phyloP scores from a whole-genome alignment of 495 filamentous ascomycete species.

The Aspergillus olivimuriae region DNA sequence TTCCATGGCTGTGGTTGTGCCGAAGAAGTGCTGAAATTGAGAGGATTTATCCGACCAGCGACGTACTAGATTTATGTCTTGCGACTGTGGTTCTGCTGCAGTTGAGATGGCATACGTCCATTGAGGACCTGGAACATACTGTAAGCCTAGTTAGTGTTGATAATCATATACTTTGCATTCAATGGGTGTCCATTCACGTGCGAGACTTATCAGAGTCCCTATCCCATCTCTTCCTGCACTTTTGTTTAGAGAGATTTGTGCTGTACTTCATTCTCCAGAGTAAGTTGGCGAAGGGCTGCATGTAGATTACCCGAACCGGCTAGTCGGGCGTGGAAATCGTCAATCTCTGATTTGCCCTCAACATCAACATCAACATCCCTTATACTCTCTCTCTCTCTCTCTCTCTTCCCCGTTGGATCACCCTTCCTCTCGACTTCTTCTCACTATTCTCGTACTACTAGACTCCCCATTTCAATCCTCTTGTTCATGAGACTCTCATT shows the following conservation, averaged over 20 bases:
- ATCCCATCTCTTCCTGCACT: background rate
- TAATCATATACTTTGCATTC: no score
- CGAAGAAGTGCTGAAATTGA: constrained; percentile 73
- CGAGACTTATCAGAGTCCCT: background rate
- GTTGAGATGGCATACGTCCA: constrained; percentile 43
- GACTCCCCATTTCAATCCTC: no score
- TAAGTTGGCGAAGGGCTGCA: no score
- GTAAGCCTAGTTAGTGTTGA: background rate
- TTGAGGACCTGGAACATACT: constrained; percentile 43
- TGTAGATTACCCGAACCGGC: background rate
- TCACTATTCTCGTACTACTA: no score
- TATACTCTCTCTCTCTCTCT: background rate
- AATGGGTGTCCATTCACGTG: no score
- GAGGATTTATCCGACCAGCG: constrained; percentile 28
- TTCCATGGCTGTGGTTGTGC: constrained; percentile 87
- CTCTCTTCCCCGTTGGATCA: no score
- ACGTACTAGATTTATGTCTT: constrained; percentile 47
- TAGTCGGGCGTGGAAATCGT: background rate
- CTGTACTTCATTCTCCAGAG: no score
- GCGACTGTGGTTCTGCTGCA: constrained; percentile 17
- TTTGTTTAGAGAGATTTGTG: no score
- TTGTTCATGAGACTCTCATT: background rate
- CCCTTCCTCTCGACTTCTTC: background rate
- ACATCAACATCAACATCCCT: background rate
- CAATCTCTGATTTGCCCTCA: background rate